phyloP scores from a whole-genome alignment of 768 basidiomycete genomes.

The Leccinum variicolor region DNA sequence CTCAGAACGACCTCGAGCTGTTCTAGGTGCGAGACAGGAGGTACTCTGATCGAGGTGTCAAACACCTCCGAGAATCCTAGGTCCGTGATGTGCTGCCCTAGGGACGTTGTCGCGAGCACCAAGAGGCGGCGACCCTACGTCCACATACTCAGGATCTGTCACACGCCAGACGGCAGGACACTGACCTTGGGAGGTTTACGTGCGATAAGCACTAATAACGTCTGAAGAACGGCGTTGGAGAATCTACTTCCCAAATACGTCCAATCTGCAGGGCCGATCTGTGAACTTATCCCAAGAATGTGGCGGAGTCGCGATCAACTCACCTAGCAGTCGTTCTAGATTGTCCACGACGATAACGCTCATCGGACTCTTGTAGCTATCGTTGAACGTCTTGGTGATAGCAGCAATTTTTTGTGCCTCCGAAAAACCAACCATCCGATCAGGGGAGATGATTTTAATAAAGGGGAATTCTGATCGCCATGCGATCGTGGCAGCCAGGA shows the following conservation, averaged over 20 bases:
- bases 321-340: conserved; percentile 89
- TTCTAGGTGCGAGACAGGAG: conserved; percentile 69
- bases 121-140: conserved; percentile 83
- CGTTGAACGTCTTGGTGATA: conserved; percentile 89
- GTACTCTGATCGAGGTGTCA: conserved; percentile 82
- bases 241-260: conserved; percentile 96
- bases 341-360: conserved; percentile 96
- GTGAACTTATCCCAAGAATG: conserved; percentile 4
- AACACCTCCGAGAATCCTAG: conserved; percentile 89
- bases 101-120: conserved; percentile 89
- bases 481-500: conserved; percentile 90
- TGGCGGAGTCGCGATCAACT: conserved; percentile 19
- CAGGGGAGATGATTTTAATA: conserved; percentile 95
- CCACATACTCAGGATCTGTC: conserved; percentile 9
- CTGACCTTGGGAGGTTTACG: conserved; percentile 89
- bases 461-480: conserved; percentile 94
- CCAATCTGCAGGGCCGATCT: conserved; percentile 63
- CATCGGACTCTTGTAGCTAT: conserved; percentile 95
- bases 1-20: conserved; percentile 75
- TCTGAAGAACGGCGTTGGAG: conserved; percentile 90
- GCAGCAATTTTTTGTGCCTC: conserved; percentile 89
- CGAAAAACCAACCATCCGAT: conserved; percentile 95
- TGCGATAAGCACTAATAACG: conserved; percentile 82
- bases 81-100: conserved; percentile 80
- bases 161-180: not conserved